These are phyloP conservation scores for Rhizoctonia solani DNA, from an alignment of 1,284 basidiomycete genomes.

Conservation along the genomic window DNA sequence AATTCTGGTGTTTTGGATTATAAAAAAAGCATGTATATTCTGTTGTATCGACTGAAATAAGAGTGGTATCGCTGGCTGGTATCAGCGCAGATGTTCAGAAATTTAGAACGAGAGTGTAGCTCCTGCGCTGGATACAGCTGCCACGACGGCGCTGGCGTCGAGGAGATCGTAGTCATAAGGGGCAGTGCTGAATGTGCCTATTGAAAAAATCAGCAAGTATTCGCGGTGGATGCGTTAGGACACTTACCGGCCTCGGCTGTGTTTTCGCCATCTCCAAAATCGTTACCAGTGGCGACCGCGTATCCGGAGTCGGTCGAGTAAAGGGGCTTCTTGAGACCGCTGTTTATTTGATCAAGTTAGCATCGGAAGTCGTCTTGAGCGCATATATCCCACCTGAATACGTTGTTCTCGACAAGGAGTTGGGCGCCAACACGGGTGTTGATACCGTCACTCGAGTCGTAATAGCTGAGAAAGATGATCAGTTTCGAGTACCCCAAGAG, in stretches of 20 bases:
- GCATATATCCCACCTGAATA: conserved; percentile 36
- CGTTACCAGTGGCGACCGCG: neutral
- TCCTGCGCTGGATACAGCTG: neutral
- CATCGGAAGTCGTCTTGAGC: neutral
- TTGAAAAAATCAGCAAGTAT: neutral
- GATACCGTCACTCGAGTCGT: conserved; percentile 38
- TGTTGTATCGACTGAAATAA: too few relatives aligned
- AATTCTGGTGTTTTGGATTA: too few relatives aligned
- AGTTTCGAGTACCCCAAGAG: neutral
- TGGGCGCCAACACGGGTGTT: conserved; percentile 37
- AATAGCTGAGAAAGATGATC: conserved; percentile 42
- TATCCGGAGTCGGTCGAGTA: conserved; percentile 11
- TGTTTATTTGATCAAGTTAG: neutral
- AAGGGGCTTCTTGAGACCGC: neutral
- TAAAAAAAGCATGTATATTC: too few relatives aligned
- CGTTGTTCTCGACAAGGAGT: conserved; percentile 51
- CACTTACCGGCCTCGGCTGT: neutral
- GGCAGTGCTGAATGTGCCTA: neutral
- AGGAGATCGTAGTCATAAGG: neutral
- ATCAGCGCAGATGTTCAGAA: neutral
- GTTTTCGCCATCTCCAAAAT: neutral
- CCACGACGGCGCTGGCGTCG: neutral
- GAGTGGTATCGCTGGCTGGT: too few relatives aligned
- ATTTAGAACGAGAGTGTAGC: neutral
- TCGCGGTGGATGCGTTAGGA: neutral